Evolutionary conservation across 495 filamentous ascomycete species (phyloP).

Genomic region (Achaetomiella virescens): DNA sequence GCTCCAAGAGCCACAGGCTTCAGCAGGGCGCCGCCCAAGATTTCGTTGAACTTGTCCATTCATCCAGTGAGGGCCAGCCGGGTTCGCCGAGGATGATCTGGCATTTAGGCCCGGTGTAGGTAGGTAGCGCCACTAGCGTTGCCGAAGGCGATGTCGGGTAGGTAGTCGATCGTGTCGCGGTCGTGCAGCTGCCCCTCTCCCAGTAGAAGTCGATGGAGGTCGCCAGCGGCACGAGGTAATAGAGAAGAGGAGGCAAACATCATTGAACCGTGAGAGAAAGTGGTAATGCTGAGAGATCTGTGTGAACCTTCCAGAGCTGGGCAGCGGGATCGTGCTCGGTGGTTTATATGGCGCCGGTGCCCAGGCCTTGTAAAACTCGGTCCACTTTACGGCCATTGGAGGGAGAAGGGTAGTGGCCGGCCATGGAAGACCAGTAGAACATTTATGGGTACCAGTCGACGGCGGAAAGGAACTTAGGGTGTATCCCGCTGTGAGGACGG

Average conservation of each 20-base stretch:
- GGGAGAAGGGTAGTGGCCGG: too few relatives aligned
- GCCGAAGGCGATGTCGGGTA: conserved; percentile 33
- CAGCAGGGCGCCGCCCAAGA: conserved; percentile 41
- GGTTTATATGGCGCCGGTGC: too few relatives aligned
- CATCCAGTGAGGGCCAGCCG: conserved; percentile 37
- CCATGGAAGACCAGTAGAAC: too few relatives aligned
- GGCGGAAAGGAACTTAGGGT: too few relatives aligned
- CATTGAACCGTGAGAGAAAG: too few relatives aligned
- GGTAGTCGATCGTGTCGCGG: conserved; percentile 30
- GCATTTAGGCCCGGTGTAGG: conserved; percentile 31
- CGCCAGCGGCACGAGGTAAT: not conserved
- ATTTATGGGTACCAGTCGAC: too few relatives aligned
- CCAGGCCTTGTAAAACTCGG: too few relatives aligned
- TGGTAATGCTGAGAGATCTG: too few relatives aligned
- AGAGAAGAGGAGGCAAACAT: not conserved
- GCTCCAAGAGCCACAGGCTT: conserved; percentile 47
- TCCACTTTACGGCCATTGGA: too few relatives aligned
- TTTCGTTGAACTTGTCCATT: conserved; percentile 43
- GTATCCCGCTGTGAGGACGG: too few relatives aligned
- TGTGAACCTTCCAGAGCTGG: too few relatives aligned
- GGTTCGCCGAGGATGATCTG: conserved; percentile 45
- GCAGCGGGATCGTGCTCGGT: too few relatives aligned
- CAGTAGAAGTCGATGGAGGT: conserved; percentile 21
- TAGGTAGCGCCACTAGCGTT: conserved; percentile 10
- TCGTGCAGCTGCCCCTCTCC: conserved; percentile 27